phyloP scores from a whole-genome alignment of 257 asterid species.

The Plantago major region DNA sequence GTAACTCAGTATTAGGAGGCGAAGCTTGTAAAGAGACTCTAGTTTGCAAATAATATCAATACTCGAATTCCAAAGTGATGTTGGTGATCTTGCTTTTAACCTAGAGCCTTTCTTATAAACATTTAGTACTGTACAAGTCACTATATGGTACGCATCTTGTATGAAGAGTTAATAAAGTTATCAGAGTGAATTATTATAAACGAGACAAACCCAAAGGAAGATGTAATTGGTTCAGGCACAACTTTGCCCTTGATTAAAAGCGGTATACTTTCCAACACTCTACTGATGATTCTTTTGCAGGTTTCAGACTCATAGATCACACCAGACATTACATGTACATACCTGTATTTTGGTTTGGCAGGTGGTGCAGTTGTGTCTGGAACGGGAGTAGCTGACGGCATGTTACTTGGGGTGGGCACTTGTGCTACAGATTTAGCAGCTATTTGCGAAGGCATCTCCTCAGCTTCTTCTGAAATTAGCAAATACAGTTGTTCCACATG shows the following conservation, averaged over 20 bases:
- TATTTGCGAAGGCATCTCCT: conserved; percentile 34
- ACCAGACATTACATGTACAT: conserved; percentile 11
- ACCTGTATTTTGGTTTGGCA: conserved; percentile 74
- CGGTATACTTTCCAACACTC: not conserved
- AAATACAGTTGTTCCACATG: not conserved
- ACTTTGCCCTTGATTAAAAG: conserved; percentile 1
- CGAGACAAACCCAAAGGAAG: too few species aligned
- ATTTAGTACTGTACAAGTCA: too few species aligned
- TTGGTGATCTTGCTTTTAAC: too few species aligned
- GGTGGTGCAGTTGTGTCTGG: conserved; percentile 32
- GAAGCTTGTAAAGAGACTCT: too few species aligned
- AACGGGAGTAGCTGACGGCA: conserved; percentile 36
- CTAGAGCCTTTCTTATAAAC: too few species aligned
- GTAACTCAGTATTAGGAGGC: too few species aligned
- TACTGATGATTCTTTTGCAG: not conserved
- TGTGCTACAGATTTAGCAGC: conserved; percentile 26
- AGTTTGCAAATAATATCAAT: too few species aligned
- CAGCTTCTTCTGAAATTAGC: conserved; percentile 62
- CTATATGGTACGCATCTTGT: too few species aligned
- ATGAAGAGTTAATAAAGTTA: too few species aligned
- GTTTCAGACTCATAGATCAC: conserved; percentile 2
- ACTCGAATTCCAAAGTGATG: too few species aligned
- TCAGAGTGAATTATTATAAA: too few species aligned
- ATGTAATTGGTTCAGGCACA: not conserved
- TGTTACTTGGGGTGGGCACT: conserved; percentile 28